A percentile compares a stretch with the other conserved stretches of the same genome.
These are phyloP conservation scores for Cladorrhinum sp. DNA, from an alignment of 2,329 filamentous ascomycete species.

Conservation along the genomic window DNA sequence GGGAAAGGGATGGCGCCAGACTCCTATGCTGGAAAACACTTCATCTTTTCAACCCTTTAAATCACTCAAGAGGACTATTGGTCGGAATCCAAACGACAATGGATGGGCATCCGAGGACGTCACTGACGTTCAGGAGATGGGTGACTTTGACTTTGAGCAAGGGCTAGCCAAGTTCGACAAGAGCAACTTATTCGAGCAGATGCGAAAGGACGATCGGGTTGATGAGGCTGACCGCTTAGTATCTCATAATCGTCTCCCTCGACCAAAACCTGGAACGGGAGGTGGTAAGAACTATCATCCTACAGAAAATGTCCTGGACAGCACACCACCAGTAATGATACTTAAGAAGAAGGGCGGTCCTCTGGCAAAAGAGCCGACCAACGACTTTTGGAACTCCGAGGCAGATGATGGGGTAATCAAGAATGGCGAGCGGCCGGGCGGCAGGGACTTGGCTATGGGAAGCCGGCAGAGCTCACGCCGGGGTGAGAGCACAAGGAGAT, in stretches of 20 bases:
- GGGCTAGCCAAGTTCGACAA: constrained; percentile 96
- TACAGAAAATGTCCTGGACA: constrained; percentile 84
- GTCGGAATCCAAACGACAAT: constrained; percentile 55
- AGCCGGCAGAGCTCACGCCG: constrained; percentile 50
- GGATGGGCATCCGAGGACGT: constrained; percentile 97
- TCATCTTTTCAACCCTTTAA: constrained; percentile 61
- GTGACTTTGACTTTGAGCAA: constrained; percentile 89
- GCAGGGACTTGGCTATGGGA: constrained; percentile 51
- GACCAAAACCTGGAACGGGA: constrained; percentile 63
- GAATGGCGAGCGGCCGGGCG: constrained; percentile 45
- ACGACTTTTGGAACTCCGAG: constrained; percentile 71
- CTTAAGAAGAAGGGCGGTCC: constrained; percentile 33
- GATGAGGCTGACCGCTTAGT: constrained; percentile 91
- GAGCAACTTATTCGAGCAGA: constrained; percentile 83
- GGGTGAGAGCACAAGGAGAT: constrained; percentile 50
- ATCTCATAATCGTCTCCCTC: constrained; percentile 71
- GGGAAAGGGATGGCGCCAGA: constrained; percentile 58
- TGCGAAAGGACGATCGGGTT: constrained; percentile 80
- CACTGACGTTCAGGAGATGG: constrained; percentile 88
- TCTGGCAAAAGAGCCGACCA: constrained; percentile 35
- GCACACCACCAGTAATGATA: constrained; percentile 43
- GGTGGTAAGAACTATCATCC: constrained; percentile 89
- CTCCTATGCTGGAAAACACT: constrained; percentile 58
- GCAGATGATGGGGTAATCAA: constrained; percentile 57
- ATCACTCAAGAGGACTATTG: constrained; percentile 54